Base-by-base conservation (phyloP, 176 grass and related monocot genomes). In the Avena insularis region DNA sequence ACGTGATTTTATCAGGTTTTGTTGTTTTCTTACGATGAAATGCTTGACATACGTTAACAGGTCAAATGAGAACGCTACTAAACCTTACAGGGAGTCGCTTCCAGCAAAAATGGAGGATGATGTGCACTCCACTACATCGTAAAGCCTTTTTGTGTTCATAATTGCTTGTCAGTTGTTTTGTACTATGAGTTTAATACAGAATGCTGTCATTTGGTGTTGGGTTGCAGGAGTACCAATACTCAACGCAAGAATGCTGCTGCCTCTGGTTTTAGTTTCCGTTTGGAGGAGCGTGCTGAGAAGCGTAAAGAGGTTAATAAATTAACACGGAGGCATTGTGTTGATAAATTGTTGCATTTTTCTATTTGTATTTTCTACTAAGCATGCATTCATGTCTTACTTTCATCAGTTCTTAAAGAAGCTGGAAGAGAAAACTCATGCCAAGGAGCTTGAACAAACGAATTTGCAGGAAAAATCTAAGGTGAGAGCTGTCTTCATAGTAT, bases 221-320 rank as follows among this genome's bases (percentile, higher is more conserved):
- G 53, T 80, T 90, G 46, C 65, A 91, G 92, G 78, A 98, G 82
- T 83, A 90, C 86, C 75, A 91, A 90, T 71, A 94, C 92, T 56
- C 80, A 87, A 33, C 54, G 81, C 62, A 95, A 92, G 79, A 92
- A 79, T 49, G 93, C 71, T 8, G 73, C 84, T 45, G 84, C 74
- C 9, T 35, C 78, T 75, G 79, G 83, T 84, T 98, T 98, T 81
- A 98, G 84, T 82, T 96, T 96, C 87, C 91, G 90, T 61, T 63
- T 93, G 82, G 92, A 98, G 71, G 84, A 98, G 33, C 96, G 96
- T 79, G 96, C 96, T 88, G 93, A 98, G 89, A 98, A 98, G 80
- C 86, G 93, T 19, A 98, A 96, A 83, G 96, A 98, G 96, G 96
- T 98, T 35, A 9, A 63, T 36, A 20, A 20, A 70, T 82, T 76